These are phyloP conservation scores for Geranium incanum DNA, from an alignment of 441 rosid species.

Conservation along the genomic window DNA sequence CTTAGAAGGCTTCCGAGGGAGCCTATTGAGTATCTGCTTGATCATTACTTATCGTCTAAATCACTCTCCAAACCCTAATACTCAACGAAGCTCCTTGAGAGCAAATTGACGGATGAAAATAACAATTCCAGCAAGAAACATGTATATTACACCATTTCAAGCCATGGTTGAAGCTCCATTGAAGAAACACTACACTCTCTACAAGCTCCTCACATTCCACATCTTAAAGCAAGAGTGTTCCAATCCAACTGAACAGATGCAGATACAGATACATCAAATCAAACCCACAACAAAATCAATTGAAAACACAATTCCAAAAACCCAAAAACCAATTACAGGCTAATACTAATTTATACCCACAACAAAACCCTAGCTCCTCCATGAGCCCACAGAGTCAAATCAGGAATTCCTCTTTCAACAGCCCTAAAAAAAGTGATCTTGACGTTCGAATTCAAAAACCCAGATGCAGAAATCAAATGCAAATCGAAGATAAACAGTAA, in stretches of 20 bases:
- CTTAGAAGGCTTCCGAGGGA: constrained; percentile 71
- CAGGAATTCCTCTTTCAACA: background rate
- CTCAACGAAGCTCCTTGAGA: constrained; percentile 16
- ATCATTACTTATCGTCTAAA: constrained; percentile 43
- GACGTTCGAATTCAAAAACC: constrained; percentile 15
- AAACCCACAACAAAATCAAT: constrained; percentile 13
- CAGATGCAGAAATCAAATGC: constrained; percentile 23
- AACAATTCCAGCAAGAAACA: constrained; percentile 13
- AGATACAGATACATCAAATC: constrained; percentile 19
- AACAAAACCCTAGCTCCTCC: background rate
- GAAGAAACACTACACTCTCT: constrained; percentile 8
- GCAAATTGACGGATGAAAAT: background rate
- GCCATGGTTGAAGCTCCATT: constrained; percentile 5
- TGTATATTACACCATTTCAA: constrained; percentile 9
- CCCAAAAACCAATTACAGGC: constrained; percentile 13
- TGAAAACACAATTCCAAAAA: constrained; percentile 1
- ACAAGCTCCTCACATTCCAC: background rate
- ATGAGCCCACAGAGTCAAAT: background rate
- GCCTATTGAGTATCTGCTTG: constrained; percentile 76
- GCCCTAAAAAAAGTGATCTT: constrained; percentile 2
- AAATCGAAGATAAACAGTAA: constrained; percentile 12
- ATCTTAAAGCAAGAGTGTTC: background rate
- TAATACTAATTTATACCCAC: background rate
- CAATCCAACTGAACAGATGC: constrained; percentile 8
- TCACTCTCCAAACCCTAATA: constrained; percentile 14